These are phyloP conservation scores for Oleoguttula mirabilis DNA, from an alignment of 495 filamentous ascomycete species.

Conservation along the genomic window DNA sequence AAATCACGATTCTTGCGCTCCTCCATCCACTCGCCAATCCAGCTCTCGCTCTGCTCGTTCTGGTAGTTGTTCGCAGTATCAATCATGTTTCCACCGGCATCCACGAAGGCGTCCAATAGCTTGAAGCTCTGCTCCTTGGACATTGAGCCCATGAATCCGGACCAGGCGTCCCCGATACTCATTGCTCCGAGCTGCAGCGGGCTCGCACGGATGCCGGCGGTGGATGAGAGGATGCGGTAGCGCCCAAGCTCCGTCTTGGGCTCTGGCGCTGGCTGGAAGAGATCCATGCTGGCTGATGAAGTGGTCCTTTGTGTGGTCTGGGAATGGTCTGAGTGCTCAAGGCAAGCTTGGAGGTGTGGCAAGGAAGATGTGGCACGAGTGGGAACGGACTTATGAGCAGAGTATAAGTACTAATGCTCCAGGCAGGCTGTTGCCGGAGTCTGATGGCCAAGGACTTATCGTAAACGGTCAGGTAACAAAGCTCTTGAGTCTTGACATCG, in stretches of 20 bases:
- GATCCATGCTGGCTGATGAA: slow-evolving; percentile 9
- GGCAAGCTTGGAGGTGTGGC: no score
- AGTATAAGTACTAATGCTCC: no score
- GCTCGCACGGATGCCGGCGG: slow-evolving; percentile 47
- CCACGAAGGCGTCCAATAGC: slow-evolving; percentile 54
- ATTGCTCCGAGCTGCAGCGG: slow-evolving; percentile 48
- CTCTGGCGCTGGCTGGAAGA: slow-evolving; percentile 31
- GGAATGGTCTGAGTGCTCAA: no score
- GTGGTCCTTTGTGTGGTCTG: no score
- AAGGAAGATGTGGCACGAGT: no score
- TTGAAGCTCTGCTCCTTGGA: slow-evolving; percentile 46
- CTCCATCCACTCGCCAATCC: slow-evolving; percentile 69
- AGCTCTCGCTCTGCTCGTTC: slow-evolving; percentile 52
- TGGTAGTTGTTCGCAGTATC: slow-evolving; percentile 56
- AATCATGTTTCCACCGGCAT: slow-evolving; percentile 65
- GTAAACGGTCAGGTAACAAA: no score
- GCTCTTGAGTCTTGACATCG: no score
- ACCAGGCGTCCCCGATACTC: slow-evolving; percentile 48
- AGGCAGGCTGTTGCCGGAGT: no score
- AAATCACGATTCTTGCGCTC: slow-evolving; percentile 41
- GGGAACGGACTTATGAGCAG: no score
- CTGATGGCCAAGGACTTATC: no score
- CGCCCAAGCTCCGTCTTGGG: slow-evolving; percentile 46
- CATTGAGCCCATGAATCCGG: slow-evolving; percentile 43
- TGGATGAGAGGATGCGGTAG: slow-evolving; percentile 48